Base-by-base conservation (phyloP, 2,329 filamentous ascomycete genomes). In the Diaporthe caulivora region DNA sequence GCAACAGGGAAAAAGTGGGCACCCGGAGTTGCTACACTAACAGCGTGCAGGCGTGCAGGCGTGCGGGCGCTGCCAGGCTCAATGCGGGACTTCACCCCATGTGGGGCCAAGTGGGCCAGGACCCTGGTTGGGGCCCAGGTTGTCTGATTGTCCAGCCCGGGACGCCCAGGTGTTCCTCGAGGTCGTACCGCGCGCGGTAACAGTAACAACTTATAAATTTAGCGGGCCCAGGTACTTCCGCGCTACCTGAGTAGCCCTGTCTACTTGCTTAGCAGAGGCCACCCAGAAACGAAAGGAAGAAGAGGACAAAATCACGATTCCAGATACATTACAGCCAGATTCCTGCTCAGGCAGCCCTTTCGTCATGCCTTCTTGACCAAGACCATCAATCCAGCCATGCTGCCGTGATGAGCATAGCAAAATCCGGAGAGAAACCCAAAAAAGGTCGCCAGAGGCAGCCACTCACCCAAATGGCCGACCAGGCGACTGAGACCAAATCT, bases 1-100 rank as follows among this genome's bases (percentile, higher is more conserved):
- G 71, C 34, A 54, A 72, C 70, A 47, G 62, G 49, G 51, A 68
- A 37, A 37, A 37, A 72, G 62, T 51, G 62, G 60, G 44, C 13
- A 18, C 29, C 31, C 62, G 15, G 31, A 24, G 60, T 67, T 67
- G 62, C 62, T 37, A 40, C 37, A 40, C 37, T 40, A 40, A 40
- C 37, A 10, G 11, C 37, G 11, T 40, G 11, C 37, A 13, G 37
- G 6, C 11, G 37, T n/a, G n/a, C n/a, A n/a, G n/a, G n/a, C n/a
- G n/a, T n/a, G n/a, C n/a, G n/a, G n/a, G n/a, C n/a, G n/a, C n/a
- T 13, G 11, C 62, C 42, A 67, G 62, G 47, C 62, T 67, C 62
- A 40, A 53, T 67, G 62, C 31, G 62, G 62, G 62, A 67, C 62
- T 53, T 15, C 13, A 53, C 62, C 62, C 62, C 47, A 53, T 53